Conservation (phyloP, 495 filamentous ascomycete genomes). For the Ascobolus immersus region DNA sequence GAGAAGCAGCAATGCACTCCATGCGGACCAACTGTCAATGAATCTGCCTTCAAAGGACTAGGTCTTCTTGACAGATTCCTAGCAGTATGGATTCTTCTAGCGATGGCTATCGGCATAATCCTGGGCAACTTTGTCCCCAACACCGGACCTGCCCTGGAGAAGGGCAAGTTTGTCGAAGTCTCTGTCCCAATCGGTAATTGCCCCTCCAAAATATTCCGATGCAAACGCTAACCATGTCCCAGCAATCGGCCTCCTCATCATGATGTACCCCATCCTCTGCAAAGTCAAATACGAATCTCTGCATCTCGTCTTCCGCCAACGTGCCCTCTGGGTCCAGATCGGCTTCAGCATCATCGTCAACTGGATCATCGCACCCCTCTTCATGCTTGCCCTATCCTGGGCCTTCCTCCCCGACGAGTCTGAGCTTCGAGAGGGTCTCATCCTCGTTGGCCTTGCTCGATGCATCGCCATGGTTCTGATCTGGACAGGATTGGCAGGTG, state of each 20-base stretch:
- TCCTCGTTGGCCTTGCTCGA: slow-evolving; percentile 51
- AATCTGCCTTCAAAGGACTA: slow-evolving; percentile 28
- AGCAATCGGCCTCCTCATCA: slow-evolving; percentile 63
- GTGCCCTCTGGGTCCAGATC: slow-evolving; percentile 53
- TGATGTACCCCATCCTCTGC: slow-evolving; percentile 92
- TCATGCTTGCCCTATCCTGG: slow-evolving; percentile 73
- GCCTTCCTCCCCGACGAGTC: slow-evolving; percentile 52
- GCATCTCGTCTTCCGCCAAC: slow-evolving; percentile 36
- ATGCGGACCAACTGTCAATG: background rate
- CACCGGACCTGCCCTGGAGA: slow-evolving; percentile 35
- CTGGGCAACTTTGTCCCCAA: slow-evolving; percentile 52
- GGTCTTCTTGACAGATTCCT: slow-evolving; percentile 51
- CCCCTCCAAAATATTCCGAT: slow-evolving; percentile 1
- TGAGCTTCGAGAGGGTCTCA: slow-evolving; percentile 42
- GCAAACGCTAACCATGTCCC: background rate
- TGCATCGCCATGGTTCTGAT: slow-evolving; percentile 76
- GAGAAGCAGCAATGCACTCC: no score
- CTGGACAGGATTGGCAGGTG: slow-evolving; percentile 55
- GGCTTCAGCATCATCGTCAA: slow-evolving; percentile 55
- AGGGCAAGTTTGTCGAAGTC: slow-evolving; percentile 47
- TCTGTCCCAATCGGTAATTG: slow-evolving; percentile 48
- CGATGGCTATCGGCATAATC: slow-evolving; percentile 56
- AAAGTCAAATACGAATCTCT: slow-evolving; percentile 70
- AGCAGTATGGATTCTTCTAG: slow-evolving; percentile 64
- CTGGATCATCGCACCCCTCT: slow-evolving; percentile 69